Base-by-base conservation (phyloP, 805 yeast species). In the Tetrapisispora nanseiensis region DNA sequence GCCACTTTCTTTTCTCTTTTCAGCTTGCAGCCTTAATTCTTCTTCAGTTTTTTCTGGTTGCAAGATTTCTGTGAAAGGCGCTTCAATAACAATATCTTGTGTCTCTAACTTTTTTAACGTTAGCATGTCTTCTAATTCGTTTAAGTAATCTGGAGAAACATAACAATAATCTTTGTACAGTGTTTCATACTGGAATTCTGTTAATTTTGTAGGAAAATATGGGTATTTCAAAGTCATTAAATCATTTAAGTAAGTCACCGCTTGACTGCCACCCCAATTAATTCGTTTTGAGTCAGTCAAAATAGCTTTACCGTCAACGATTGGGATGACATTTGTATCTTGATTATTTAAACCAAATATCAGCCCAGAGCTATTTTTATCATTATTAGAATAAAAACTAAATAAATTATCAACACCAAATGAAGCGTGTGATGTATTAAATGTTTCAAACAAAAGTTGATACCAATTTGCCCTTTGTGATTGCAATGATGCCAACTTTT, bases 241-340 rank as follows among this genome's bases (percentile, higher is more conserved):
- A 50, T 70, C 73, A 44, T 71, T 73, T 56, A 92, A 59, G 51
- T 72, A 89, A 31, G 72, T 76, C 24, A 72, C 75, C 1, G 89
- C 73, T 34, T 76, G 83, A 47, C 76, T 75, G 10, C 96, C 97
- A 46, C 97, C 97, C 86, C 92, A 86, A 56, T 86, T 86, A 30
- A 92, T 76, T 54, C 97, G 70, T 54, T 86, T 87, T 8, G 87
- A 68, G 44, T 80, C 81, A 22, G 73, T 65, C 42, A 86, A 59
- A 2, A 79, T 49, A 0, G 94, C 89, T 41, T 67, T 66, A 0
- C 87, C 86, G n/a, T 75, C 57, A 2, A 85, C 49, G 2, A 90
- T 86, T 0, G 98, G 98, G 15, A 90, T 77, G 0, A 92, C 62
- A 55, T 80, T 80, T 0, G 95, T 82, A 41, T 85, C 74, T 52